These are phyloP conservation scores for Rheum nobile DNA, from an alignment of 148 eudicot species.

Conservation along the genomic window DNA sequence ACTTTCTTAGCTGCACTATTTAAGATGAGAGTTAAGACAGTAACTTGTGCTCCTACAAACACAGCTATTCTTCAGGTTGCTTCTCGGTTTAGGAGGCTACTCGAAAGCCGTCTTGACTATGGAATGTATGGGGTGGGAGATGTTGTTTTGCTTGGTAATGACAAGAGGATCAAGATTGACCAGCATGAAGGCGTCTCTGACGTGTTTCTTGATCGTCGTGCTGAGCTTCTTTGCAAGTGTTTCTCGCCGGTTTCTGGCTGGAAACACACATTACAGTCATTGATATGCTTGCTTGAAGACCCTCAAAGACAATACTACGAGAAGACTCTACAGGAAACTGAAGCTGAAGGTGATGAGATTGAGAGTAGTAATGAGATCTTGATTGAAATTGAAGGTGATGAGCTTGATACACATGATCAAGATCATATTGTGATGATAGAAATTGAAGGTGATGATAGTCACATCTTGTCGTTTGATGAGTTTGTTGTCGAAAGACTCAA, in stretches of 20 bases:
- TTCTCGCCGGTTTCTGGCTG: conserved; percentile 37
- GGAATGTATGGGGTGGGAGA: conserved; percentile 49
- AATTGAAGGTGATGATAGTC: neutral
- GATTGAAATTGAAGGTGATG: neutral
- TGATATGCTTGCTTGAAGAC: conserved; percentile 36
- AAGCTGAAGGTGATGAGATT: conserved; percentile 2
- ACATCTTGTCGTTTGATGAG: conserved; percentile 9
- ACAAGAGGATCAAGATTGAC: conserved; percentile 37
- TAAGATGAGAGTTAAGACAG: conserved; percentile 21
- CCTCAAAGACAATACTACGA: conserved; percentile 22
- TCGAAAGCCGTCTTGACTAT: conserved; percentile 6
- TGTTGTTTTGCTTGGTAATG: conserved; percentile 53
- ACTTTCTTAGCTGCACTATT: conserved; percentile 18
- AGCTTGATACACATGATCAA: neutral
- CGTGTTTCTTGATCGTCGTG: conserved; percentile 39
- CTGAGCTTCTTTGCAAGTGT: conserved; percentile 22
- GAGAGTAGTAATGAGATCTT: neutral
- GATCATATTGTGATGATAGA: neutral
- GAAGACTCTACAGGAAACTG: neutral
- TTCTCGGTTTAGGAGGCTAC: conserved; percentile 17
- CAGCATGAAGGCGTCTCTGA: conserved; percentile 29
- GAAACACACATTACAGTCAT: conserved; percentile 22
- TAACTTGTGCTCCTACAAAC: conserved; percentile 54
- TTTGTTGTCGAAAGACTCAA: conserved; percentile 20
- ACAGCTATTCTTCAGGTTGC: conserved; percentile 32